phyloP scores from a whole-genome alignment of 2,329 filamentous ascomycete species.

The Leptographium wingfieldii region DNA sequence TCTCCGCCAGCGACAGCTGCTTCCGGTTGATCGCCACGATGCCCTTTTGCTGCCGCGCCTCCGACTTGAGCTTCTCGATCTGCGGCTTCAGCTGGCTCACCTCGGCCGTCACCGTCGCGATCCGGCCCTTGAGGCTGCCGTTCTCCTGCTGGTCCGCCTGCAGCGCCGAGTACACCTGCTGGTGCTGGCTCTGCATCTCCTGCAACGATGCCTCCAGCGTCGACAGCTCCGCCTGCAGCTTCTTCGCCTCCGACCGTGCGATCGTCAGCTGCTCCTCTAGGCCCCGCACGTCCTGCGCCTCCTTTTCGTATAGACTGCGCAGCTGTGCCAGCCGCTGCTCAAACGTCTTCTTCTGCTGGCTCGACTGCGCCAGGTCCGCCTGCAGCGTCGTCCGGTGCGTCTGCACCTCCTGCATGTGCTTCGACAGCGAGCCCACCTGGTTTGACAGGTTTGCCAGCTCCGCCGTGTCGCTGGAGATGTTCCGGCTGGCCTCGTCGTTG shows the following conservation, averaged over 20 bases:
- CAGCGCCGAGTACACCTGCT: constrained; percentile 59
- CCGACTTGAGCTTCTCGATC: constrained; percentile 83
- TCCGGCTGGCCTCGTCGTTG: constrained; percentile 79
- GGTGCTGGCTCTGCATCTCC: constrained; percentile 73
- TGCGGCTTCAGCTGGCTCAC: constrained; percentile 76
- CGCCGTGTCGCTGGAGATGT: constrained; percentile 75
- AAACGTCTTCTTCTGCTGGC: constrained; percentile 82
- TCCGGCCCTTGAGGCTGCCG: constrained; percentile 70
- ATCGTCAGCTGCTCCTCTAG: constrained; percentile 71
- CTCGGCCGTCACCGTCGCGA: constrained; percentile 70
- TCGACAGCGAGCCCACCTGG: constrained; percentile 80
- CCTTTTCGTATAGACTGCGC: constrained; percentile 80
- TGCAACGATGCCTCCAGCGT: constrained; percentile 69
- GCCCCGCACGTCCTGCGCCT: constrained; percentile 72
- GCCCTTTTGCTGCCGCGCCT: constrained; percentile 90
- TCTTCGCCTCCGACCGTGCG: constrained; percentile 69
- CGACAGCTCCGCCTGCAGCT: constrained; percentile 72
- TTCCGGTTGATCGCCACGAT: constrained; percentile 98
- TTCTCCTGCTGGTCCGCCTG: constrained; percentile 88
- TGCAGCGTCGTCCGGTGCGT: constrained; percentile 67
- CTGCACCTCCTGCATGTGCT: constrained; percentile 89
- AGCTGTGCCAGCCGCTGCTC: constrained; percentile 80
- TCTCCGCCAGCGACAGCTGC: constrained; percentile 80
- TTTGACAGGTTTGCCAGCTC: constrained; percentile 94
- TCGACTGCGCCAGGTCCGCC: constrained; percentile 69